Conservation (phyloP, 345 rosid species). For the Draba incana region DNA sequence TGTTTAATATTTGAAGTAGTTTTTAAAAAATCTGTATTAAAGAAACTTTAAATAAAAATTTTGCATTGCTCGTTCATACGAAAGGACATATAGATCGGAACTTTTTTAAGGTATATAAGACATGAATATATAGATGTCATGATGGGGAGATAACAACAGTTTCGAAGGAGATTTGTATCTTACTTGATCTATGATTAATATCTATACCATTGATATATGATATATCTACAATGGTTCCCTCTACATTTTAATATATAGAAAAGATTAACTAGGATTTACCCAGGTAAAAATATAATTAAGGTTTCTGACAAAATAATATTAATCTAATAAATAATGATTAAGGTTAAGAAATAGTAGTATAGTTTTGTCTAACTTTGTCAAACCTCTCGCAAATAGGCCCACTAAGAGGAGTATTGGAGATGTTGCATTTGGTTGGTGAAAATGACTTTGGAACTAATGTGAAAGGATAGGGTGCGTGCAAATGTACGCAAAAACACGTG, state of each 20-base stretch:
- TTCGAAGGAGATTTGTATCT: constrained; percentile 21
- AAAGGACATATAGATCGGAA: neutral
- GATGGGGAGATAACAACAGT: constrained; percentile 37
- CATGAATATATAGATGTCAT: constrained; percentile 22
- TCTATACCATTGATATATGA: neutral
- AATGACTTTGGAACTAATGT: constrained; percentile 43
- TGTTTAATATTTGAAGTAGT: neutral
- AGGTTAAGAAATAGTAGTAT: constrained; percentile 10
- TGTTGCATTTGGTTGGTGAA: constrained; percentile 42
- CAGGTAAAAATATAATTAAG: constrained; percentile 4
- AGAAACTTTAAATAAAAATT: too few species aligned
- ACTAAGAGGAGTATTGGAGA: constrained; percentile 33
- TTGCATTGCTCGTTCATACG: constrained; percentile 14
- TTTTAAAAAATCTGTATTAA: too few species aligned
- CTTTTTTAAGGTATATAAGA: constrained; percentile 1
- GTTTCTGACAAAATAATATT: neutral
- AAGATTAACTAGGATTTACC: neutral
- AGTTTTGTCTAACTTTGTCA: constrained; percentile 26
- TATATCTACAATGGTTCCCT: constrained; percentile 4
- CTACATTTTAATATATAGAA: neutral
- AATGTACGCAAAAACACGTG: constrained; percentile 42
- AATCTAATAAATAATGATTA: constrained; percentile 25
- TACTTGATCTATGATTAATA: constrained; percentile 20
- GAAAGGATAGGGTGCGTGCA: constrained; percentile 41
- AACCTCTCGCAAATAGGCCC: constrained; percentile 27